Base-by-base conservation (phyloP, 148 eudicot species). In the Persicaria maculosa region DNA sequence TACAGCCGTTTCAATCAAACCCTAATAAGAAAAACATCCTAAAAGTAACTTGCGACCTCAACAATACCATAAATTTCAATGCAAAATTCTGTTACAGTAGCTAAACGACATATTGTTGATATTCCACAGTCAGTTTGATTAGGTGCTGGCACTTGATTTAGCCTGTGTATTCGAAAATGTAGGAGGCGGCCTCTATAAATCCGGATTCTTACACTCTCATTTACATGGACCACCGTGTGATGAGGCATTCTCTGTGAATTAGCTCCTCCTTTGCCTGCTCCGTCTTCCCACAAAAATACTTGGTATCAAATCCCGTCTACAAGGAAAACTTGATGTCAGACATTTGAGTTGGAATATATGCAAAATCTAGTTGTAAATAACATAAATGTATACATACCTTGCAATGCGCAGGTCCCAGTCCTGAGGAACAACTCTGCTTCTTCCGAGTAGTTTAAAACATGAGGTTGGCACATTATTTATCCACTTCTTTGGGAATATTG, bases 401-500 rank as follows among this genome's bases (percentile, higher is more conserved):
- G 7, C 17, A 65, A 6, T 65, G 70, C 5, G 17, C 4, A 65
- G 64, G 40, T 31, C 40, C 1, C 40, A 31, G 40, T 31, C 2
- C 40, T 1, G 40, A 31, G 40, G 40, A 31, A 0, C 40, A 31
- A 31, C 40, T 31, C 40, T 58, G 20, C 14, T 36, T 17, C 17
- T 2, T 65, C 40, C 43, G 5, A 6, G 19, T 40, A 12, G 44
- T 65, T 40, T 40, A 65, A 11, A 43, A 14, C 70, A 36, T 65
- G 45, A 36, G 9, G 47, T 65, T 65, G 47, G 70, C 46, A 40
- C n/a, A 65, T 65, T 40, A 65, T 43, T 15, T 16, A 65, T 88
- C 87, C 50, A 88, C 79, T 44, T 88, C 96, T 83, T 80, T 76
- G 0, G 96, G 88, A 58, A 88, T 80, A 77, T 76, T 80, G 40